Evolutionary conservation across 2,329 filamentous ascomycete species (phyloP), one percentile per base, ranked within the genome.

Genomic region (Penicillium sp.): DNA sequence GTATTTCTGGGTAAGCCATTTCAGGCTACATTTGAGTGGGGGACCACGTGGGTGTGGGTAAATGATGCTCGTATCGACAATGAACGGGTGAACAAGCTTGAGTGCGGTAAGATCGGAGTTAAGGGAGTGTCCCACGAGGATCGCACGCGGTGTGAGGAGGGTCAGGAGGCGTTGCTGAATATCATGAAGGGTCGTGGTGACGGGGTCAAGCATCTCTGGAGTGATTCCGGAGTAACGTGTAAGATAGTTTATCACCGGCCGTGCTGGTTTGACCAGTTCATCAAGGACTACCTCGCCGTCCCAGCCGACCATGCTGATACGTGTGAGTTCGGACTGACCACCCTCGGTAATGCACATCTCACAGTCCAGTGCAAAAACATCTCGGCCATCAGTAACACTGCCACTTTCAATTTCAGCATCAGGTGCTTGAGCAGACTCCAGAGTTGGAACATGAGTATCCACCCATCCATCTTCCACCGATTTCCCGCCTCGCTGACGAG

Each of bases 321-420:
- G 87, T 2, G 94, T 95, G 43, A 99, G 85, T 37, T 93, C 91
- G 62, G 89, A 91, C 63, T 90, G 85, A 48, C 86, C 86, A 60
- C 89, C 86, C 59, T 88, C 89, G 2, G 92, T 95, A 77, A 91
- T 87, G 73, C 93, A 96, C 94, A 99, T 99, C 76, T 99, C 94
- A 76, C 94, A 99, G 73, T 99, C 94, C 54, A 99, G 81, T 1
- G 91, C 89, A 49, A 95, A 79, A 12, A 97, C 79, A 38, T 88
- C 84, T 61, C 91, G 86, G 37, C 93, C 94, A 31, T 86, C 90
- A 0, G 91, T 95, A 57, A 96, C 79, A 73, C 91, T 93, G 55
- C 92, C 93, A 65, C 87, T 79, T 73, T 96, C 82, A 58, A 96
- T 86, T 54, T 92, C 85, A 6, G 76, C 73, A 50, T 92, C 89